Percentiles rank a stretch among this genome's conserved stretches.
Conservation (phyloP, 2,329 filamentous ascomycete species). For the Cylindrodendrum hubeiense region DNA sequence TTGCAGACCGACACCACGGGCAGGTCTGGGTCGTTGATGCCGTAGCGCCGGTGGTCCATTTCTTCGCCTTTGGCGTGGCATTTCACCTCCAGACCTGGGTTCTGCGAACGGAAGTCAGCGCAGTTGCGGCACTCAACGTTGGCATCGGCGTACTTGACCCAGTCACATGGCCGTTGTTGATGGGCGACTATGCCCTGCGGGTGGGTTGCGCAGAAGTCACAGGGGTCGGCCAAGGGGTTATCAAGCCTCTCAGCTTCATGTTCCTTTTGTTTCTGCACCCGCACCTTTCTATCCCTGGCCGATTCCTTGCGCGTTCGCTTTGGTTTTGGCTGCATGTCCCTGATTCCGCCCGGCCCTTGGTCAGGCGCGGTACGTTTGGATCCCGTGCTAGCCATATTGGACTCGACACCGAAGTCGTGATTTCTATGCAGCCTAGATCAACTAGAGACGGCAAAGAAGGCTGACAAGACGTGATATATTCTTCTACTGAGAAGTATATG, state of each 20-base stretch:
- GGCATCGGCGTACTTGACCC: neutral
- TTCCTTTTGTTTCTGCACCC: neutral
- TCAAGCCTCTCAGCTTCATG: neutral
- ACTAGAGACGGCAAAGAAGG: too few relatives aligned
- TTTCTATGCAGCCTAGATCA: too few relatives aligned
- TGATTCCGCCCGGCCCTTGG: neutral
- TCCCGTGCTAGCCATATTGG: neutral
- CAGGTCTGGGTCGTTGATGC: conserved; percentile 12
- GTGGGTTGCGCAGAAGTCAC: conserved; percentile 32
- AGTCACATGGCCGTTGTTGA: conserved; percentile 8
- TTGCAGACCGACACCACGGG: conserved; percentile 16
- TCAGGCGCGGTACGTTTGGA: neutral
- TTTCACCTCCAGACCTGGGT: neutral
- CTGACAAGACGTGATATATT: too few relatives aligned
- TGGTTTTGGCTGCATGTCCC: neutral
- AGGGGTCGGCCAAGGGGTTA: neutral
- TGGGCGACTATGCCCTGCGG: conserved; percentile 10
- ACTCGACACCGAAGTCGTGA: neutral
- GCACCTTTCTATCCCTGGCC: neutral
- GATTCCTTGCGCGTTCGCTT: neutral
- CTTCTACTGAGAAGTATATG: too few relatives aligned
- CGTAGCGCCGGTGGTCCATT: conserved; percentile 28
- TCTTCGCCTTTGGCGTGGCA: conserved; percentile 15
- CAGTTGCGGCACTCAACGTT: conserved; percentile 33
- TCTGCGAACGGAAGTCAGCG: conserved; percentile 30